Conservation (phyloP, 139 green algal genomes). For the Microglena sp. region DNA sequence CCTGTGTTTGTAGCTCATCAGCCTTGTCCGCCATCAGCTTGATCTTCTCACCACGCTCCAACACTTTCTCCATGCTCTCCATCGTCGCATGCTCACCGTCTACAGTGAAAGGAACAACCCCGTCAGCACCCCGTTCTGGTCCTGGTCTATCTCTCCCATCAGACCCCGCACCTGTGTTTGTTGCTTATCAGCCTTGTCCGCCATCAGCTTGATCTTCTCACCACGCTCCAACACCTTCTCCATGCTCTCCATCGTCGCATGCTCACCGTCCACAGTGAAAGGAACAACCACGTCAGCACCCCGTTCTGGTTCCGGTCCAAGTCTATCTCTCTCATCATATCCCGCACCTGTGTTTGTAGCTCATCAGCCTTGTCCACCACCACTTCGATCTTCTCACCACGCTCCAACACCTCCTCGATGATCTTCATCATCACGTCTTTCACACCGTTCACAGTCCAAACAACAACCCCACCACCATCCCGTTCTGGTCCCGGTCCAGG, state of each 20-base stretch:
- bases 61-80: not conserved
- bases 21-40: not conserved
- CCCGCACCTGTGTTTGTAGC: slow-evolving; percentile 28
- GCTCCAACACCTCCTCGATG: slow-evolving; percentile 86
- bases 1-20: not conserved
- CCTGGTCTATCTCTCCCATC: not conserved
- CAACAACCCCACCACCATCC: not conserved
- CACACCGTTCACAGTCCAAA: slow-evolving; percentile 71
- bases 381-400: slow-evolving; percentile 86
- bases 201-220: slow-evolving; percentile 85
- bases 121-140: not conserved
- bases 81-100: not conserved
- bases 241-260: slow-evolving; percentile 84
- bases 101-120: too few relatives aligned
- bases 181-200: slow-evolving; percentile 79
- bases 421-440: slow-evolving; percentile 85
- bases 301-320: not conserved
- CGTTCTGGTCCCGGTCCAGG: not conserved
- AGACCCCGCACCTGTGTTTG: slow-evolving; percentile 29
- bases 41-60: not conserved
- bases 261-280: slow-evolving; percentile 13
- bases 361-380: slow-evolving; percentile 87
- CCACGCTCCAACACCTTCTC: slow-evolving; percentile 88
- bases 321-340: not conserved
- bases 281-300: not conserved